Conservation (phyloP, 768 basidiomycete genomes). For the Punctularia strigosozonata region DNA sequence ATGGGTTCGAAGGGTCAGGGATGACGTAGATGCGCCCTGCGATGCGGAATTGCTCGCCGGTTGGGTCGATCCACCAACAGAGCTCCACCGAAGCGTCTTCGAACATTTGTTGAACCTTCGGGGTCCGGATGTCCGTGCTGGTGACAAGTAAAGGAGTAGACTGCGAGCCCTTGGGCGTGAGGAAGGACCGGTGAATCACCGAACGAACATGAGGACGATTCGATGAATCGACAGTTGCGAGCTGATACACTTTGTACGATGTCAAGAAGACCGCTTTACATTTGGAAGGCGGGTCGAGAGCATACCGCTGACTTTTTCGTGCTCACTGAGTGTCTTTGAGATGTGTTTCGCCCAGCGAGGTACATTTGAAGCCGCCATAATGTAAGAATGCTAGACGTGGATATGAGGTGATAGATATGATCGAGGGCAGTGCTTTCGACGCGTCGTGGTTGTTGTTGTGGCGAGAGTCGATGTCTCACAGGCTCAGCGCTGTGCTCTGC, state of each 20-base stretch:
- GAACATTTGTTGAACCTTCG: constrained; percentile 51
- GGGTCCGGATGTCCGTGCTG: constrained; percentile 63
- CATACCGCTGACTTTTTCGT: constrained; percentile 13
- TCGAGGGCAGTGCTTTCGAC: no score
- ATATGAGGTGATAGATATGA: no score
- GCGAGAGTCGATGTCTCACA: no score
- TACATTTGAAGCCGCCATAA: no score
- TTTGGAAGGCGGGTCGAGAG: neutral
- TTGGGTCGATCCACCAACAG: constrained; percentile 63
- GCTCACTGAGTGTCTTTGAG: constrained; percentile 13
- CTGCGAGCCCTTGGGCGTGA: constrained; percentile 30
- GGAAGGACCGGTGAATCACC: constrained; percentile 47
- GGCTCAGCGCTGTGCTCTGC: no score
- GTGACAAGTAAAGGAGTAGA: constrained; percentile 49
- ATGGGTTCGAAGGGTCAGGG: constrained; percentile 32
- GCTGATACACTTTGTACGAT: constrained; percentile 36
- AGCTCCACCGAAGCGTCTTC: constrained; percentile 37
- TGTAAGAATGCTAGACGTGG: no score
- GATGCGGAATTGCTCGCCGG: constrained; percentile 67
- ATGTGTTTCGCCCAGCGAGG: no score
- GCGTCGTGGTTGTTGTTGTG: no score
- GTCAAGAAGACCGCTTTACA: neutral
- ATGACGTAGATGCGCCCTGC: constrained; percentile 44
- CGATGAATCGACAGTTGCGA: constrained; percentile 41
- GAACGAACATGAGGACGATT: constrained; percentile 51